phyloP scores from a whole-genome alignment of 2,329 filamentous ascomycete species.

The Zymoseptoria tritici region DNA sequence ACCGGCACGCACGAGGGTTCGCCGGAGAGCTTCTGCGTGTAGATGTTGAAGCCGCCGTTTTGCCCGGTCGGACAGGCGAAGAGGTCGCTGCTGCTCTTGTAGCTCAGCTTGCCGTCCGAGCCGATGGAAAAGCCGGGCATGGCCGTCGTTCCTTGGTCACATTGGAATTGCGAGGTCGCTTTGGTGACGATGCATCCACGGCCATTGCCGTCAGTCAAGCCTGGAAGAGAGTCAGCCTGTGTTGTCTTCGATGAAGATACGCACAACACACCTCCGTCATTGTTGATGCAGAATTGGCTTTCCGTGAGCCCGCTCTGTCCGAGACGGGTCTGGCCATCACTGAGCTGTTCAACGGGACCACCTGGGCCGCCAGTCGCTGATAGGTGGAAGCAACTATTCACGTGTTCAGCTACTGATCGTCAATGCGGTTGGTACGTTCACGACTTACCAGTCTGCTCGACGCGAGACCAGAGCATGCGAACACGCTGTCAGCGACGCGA shows the following conservation, averaged over 20 bases:
- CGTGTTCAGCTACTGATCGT: neutral
- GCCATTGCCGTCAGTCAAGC: slow-evolving; percentile 48
- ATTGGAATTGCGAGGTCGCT: slow-evolving; percentile 54
- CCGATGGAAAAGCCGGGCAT: slow-evolving; percentile 50
- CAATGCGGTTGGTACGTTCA: neutral
- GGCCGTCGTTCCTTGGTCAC: slow-evolving; percentile 48
- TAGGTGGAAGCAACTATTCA: slow-evolving; percentile 46
- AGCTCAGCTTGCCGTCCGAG: slow-evolving; percentile 46
- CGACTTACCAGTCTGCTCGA: neutral
- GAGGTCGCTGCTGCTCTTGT: slow-evolving; percentile 47
- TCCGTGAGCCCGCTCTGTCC: slow-evolving; percentile 35
- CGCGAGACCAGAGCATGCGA: neutral
- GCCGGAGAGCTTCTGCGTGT: slow-evolving; percentile 35
- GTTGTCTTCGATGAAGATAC: neutral
- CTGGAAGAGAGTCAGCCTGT: slow-evolving; percentile 6
- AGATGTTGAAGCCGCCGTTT: slow-evolving; percentile 49
- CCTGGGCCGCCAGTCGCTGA: slow-evolving; percentile 33
- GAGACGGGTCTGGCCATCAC: slow-evolving; percentile 55
- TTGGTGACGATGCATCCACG: slow-evolving; percentile 58
- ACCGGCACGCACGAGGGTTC: slow-evolving; percentile 46
- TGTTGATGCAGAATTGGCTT: slow-evolving; percentile 49
- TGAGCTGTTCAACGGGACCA: slow-evolving; percentile 53
- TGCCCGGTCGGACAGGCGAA: slow-evolving; percentile 55
- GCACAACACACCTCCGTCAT: slow-evolving; percentile 34
- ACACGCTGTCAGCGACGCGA: neutral